A percentile compares a stretch with the other conserved stretches of the same genome.
phyloP scores from a whole-genome alignment of 2,329 filamentous ascomycete species.

The Colletotrichum spaethianum region DNA sequence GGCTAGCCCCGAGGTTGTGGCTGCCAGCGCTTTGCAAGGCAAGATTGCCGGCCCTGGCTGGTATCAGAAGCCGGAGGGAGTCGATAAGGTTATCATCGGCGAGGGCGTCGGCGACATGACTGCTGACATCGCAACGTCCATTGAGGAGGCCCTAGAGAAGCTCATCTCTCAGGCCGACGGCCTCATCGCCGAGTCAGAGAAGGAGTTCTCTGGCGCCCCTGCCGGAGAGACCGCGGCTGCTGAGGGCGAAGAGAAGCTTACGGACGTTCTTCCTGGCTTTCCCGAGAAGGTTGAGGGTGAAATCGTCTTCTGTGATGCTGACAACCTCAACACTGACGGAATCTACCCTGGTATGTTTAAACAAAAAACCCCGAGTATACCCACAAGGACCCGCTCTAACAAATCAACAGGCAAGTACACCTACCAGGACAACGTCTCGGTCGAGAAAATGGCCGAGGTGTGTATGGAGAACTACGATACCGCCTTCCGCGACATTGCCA shows the following conservation, averaged over 20 bases:
- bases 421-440: slow-evolving; percentile 87
- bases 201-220: slow-evolving; percentile 56
- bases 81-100: slow-evolving; percentile 77
- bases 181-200: slow-evolving; percentile 69
- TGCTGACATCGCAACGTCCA: slow-evolving; percentile 75
- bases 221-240: slow-evolving; percentile 45
- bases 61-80: slow-evolving; percentile 80
- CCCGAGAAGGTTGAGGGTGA: slow-evolving; percentile 87
- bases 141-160: slow-evolving; percentile 80
- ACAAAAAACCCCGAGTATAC: fast-evolving
- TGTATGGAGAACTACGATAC: slow-evolving; percentile 96
- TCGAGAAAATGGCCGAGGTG: slow-evolving; percentile 86
- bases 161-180: slow-evolving; percentile 78
- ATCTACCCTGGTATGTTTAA: slow-evolving; percentile 86
- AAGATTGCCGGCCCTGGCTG: slow-evolving; percentile 82
- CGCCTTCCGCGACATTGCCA: slow-evolving; percentile 74
- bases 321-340: slow-evolving; percentile 90
- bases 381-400: slow-evolving; percentile 56
- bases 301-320: slow-evolving; percentile 86
- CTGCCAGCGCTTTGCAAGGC: slow-evolving; percentile 85
- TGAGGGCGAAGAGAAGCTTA: slow-evolving; percentile 58
- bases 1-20: slow-evolving; percentile 90
- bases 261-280: slow-evolving; percentile 87
- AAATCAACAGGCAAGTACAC: slow-evolving; percentile 74
- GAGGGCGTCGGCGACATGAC: slow-evolving; percentile 78